These are phyloP conservation scores for Laburnicola sp. DNA, from an alignment of 2,329 filamentous ascomycete species.

Conservation along the genomic window DNA sequence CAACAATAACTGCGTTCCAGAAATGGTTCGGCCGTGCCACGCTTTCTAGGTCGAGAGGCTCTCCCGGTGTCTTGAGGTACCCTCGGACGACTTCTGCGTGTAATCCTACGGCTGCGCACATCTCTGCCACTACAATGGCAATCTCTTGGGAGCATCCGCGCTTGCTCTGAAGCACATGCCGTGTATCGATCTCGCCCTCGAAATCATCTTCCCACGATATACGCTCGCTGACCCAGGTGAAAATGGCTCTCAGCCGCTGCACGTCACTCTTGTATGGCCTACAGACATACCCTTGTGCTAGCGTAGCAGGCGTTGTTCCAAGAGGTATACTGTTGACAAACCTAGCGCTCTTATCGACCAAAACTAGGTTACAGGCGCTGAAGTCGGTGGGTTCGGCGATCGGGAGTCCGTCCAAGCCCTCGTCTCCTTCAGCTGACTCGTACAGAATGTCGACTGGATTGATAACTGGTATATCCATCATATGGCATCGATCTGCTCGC, in stretches of 20 bases:
- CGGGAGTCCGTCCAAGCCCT: conserved; percentile 80
- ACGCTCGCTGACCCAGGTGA: conserved; percentile 96
- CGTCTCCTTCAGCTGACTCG: conserved; percentile 84
- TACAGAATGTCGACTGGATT: conserved; percentile 88
- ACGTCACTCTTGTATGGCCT: conserved; percentile 93
- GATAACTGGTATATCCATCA: conserved; percentile 88
- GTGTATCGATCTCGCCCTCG: conserved; percentile 80
- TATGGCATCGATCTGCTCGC: conserved; percentile 84
- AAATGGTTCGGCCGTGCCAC: conserved; percentile 91
- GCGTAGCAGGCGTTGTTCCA: conserved; percentile 75
- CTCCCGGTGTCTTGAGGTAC: conserved; percentile 88
- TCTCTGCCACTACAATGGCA: conserved; percentile 82
- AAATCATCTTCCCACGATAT: conserved; percentile 95
- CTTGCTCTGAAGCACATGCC: conserved; percentile 80
- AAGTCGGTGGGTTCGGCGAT: conserved; percentile 85
- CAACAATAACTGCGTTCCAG: conserved; percentile 94
- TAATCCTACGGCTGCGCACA: conserved; percentile 88
- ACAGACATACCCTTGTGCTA: conserved; percentile 91
- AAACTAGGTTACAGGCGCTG: conserved; percentile 72
- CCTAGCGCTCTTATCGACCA: conserved; percentile 94
- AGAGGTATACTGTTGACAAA: conserved; percentile 84
- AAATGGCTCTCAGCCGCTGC: conserved; percentile 89
- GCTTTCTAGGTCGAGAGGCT: conserved; percentile 71
- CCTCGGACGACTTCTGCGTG: conserved; percentile 85
- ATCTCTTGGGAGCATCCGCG: conserved; percentile 88